These are phyloP conservation scores for Alternaria brassicae DNA, from an alignment of 2,329 filamentous ascomycete species.

Conservation along the genomic window DNA sequence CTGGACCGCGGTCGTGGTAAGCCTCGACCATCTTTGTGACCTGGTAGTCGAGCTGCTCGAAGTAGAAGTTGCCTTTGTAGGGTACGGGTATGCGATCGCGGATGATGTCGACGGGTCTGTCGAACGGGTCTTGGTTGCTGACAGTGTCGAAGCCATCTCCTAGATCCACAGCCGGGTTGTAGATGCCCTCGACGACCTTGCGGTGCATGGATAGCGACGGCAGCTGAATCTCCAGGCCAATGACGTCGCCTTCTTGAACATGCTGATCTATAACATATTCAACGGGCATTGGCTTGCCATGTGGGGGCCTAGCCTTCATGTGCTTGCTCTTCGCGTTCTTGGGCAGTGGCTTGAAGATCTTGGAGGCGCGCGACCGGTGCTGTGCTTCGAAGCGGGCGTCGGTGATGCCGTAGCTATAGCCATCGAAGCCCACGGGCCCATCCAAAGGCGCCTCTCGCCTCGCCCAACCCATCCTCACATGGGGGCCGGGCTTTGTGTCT, in stretches of 20 bases:
- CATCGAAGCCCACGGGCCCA: slow-evolving; percentile 84
- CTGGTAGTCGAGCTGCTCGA: slow-evolving; percentile 91
- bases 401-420: slow-evolving; percentile 91
- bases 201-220: slow-evolving; percentile 85
- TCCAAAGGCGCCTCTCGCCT: slow-evolving; percentile 81
- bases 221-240: slow-evolving; percentile 90
- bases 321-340: slow-evolving; percentile 50
- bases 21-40: slow-evolving; percentile 85
- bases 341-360: slow-evolving; percentile 66
- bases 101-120: slow-evolving; percentile 79
- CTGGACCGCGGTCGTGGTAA: slow-evolving; percentile 58
- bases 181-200: slow-evolving; percentile 85
- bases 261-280: slow-evolving; percentile 70
- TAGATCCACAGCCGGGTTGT: slow-evolving; percentile 83
- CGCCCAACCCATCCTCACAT: slow-evolving; percentile 85
- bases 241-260: slow-evolving; percentile 87
- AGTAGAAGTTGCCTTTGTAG: slow-evolving; percentile 92
- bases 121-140: slow-evolving; percentile 43
- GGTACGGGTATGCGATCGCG: slow-evolving; percentile 94
- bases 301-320: slow-evolving; percentile 49
- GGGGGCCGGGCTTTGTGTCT: slow-evolving; percentile 60
- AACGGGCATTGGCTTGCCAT: slow-evolving; percentile 45
- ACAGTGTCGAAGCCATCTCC: slow-evolving; percentile 63
- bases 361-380: slow-evolving; percentile 90
- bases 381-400: slow-evolving; percentile 91